Evolutionary conservation across 2,329 filamentous ascomycete species (phyloP).

Genomic region (Aspergillus awamori): DNA sequence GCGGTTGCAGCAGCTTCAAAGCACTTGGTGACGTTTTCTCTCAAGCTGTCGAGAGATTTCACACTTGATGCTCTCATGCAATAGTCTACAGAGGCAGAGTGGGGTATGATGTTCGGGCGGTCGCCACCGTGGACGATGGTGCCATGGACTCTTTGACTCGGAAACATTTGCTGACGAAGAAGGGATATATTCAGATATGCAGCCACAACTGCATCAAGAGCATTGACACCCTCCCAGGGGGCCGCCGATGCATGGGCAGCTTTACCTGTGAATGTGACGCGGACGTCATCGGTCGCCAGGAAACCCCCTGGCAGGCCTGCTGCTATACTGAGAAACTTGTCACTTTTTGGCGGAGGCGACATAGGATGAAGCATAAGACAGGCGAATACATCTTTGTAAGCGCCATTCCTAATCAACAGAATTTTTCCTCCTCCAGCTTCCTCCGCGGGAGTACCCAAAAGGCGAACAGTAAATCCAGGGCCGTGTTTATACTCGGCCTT

Average conservation of each 20-base stretch:
- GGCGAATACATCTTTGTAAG: constrained; percentile 14
- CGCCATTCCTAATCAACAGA: constrained; percentile 17
- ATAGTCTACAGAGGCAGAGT: neutral
- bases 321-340: too few species aligned
- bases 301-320: too few species aligned
- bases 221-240: constrained; percentile 61
- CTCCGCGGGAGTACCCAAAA: constrained; percentile 24
- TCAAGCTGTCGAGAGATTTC: too few species aligned
- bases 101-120: neutral
- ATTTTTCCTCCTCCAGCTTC: constrained; percentile 25
- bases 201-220: constrained; percentile 56
- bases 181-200: constrained; percentile 48
- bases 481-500: constrained; percentile 9
- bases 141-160: constrained; percentile 54
- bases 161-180: constrained; percentile 57
- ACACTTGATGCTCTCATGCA: neutral
- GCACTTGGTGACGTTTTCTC: neutral
- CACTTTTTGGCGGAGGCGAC: too few species aligned
- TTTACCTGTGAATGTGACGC: constrained; percentile 48
- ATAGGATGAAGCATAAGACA: constrained; percentile 15
- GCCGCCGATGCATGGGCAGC: constrained; percentile 56
- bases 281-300: too few species aligned
- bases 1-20: neutral
- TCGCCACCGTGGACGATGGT: constrained; percentile 47
- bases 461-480: neutral